These are phyloP conservation scores for Echites panduratus DNA, from an alignment of 257 asterid genomes.

Conservation along the genomic window DNA sequence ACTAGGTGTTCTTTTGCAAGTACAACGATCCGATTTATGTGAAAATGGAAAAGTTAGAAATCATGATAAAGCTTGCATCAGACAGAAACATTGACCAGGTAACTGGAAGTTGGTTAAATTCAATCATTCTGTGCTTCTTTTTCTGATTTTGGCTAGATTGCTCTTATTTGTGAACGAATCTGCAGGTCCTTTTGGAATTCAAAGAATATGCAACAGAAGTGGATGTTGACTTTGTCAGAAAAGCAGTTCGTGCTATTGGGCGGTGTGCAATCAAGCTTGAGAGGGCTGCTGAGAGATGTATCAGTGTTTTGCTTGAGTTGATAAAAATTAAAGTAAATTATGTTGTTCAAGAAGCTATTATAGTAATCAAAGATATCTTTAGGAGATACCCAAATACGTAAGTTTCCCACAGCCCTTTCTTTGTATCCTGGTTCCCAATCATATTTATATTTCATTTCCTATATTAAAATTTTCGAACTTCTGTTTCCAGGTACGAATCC, in stretches of 20 bases:
- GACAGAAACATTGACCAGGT: slow-evolving; percentile 98
- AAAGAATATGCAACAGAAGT: slow-evolving; percentile 99
- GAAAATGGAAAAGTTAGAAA: slow-evolving; percentile 97
- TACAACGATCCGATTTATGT: slow-evolving; percentile 98
- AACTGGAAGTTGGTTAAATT: slow-evolving; percentile 24
- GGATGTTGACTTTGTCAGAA: slow-evolving; percentile 96
- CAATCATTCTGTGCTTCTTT: neutral
- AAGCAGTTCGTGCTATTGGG: slow-evolving; percentile 99
- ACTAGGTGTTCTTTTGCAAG: slow-evolving; percentile 95
- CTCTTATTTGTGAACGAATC: slow-evolving; percentile 13
- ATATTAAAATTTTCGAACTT: slow-evolving; percentile 10
- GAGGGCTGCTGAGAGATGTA: slow-evolving; percentile 99
- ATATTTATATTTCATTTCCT: slow-evolving; percentile 15
- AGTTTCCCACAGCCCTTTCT: slow-evolving; percentile 18
- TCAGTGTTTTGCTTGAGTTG: slow-evolving; percentile 97
- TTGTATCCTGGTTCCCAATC: slow-evolving; percentile 5
- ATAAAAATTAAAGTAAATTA: slow-evolving; percentile 98
- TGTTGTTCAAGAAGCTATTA: slow-evolving; percentile 99
- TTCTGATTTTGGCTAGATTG: slow-evolving; percentile 9
- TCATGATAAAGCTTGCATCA: slow-evolving; percentile 99
- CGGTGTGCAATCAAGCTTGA: slow-evolving; percentile 98
- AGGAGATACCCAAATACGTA: slow-evolving; percentile 99
- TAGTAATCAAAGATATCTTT: slow-evolving; percentile 95
- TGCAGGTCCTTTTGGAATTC: slow-evolving; percentile 89
- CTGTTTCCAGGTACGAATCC: slow-evolving; percentile 70